Evolutionary conservation across 345 rosid species (phyloP), one percentile per base, ranked within the genome.

Genomic region (Linum trigynum): DNA sequence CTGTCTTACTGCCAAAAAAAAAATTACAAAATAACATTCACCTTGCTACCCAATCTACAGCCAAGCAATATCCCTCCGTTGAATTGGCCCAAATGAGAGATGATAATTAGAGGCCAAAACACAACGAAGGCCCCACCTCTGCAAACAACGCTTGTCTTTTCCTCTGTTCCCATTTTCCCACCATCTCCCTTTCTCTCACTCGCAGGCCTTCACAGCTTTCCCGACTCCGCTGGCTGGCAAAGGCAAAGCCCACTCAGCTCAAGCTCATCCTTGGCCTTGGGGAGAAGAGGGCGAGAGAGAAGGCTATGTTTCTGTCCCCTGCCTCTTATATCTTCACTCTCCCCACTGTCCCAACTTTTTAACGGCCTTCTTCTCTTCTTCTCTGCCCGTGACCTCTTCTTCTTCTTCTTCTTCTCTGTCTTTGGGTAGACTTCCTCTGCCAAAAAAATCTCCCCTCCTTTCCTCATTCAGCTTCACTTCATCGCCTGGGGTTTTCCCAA

Each of bases 61-160:
- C 32, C 32, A 23, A 23, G 32, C 32, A 23, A 23, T 23, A 23
- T 23, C 32, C 32, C 32, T 23, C 32, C 32, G 32, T 23, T 23
- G 32, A 23, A 23, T 23, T 23, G 32, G 32, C 32, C 1, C 32
- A 23, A 23, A 23, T 1, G 32, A 23, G 32, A 23, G 32, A 23
- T 23, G 32, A 23, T 23, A 23, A 23, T 23, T 23, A 23, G 32
- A 23, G 32, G 32, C 32, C 32, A 23, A 23, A 23, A 23, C 32
- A 23, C 76, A 66, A 3, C 71, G 59, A 63, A 66, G 67, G 59
- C 64, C 61, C 56, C 76, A 57, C 65, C 57, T 60, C 76, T 57
- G 80, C 79, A 75, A 74, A 67, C 72, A 42, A 67, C 71, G 71
- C 38, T 77, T 81, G 83, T 87, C 88, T 75, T 72, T 69, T 75